Conservation (phyloP, 441 rosid species). For the Pelargonium australe region DNA sequence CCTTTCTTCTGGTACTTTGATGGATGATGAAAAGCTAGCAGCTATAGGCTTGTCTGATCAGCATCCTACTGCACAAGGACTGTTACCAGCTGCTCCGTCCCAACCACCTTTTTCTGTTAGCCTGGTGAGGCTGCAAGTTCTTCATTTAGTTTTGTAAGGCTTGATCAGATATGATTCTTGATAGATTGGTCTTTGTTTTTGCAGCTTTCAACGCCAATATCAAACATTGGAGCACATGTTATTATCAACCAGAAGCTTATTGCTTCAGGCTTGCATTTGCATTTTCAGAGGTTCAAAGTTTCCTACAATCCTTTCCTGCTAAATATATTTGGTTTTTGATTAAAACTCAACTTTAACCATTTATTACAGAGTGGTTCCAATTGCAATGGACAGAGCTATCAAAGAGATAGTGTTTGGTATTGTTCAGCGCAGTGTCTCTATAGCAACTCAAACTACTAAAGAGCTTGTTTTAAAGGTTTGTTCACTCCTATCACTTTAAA, state of each 20-base stretch:
- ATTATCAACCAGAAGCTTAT: conserved; percentile 76
- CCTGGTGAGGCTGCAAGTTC: conserved; percentile 42
- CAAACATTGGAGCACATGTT: conserved; percentile 82
- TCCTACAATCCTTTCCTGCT: conserved; percentile 15
- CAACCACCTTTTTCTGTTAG: conserved; percentile 62
- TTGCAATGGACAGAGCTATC: conserved; percentile 94
- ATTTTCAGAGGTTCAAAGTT: conserved; percentile 77
- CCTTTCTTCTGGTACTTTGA: conserved; percentile 52
- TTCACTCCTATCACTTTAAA: neutral
- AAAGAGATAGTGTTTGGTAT: conserved; percentile 87
- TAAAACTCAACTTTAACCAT: neutral
- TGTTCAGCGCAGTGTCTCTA: conserved; percentile 96
- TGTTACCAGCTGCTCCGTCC: conserved; percentile 68
- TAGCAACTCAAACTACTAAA: conserved; percentile 96
- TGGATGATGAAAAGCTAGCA: conserved; percentile 83
- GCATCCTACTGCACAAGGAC: conserved; percentile 73
- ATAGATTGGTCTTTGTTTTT: conserved; percentile 22
- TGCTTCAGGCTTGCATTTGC: conserved; percentile 65
- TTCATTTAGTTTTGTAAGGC: conserved; percentile 4
- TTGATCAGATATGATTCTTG: conserved; percentile 15
- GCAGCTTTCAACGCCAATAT: conserved; percentile 71
- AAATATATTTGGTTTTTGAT: neutral
- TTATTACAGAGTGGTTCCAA: conserved; percentile 70
- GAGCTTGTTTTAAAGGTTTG: conserved; percentile 93
- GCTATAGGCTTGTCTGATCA: conserved; percentile 75